These are phyloP conservation scores for Eucalyptus tenuipes DNA, from an alignment of 345 rosid species.

Conservation along the genomic window DNA sequence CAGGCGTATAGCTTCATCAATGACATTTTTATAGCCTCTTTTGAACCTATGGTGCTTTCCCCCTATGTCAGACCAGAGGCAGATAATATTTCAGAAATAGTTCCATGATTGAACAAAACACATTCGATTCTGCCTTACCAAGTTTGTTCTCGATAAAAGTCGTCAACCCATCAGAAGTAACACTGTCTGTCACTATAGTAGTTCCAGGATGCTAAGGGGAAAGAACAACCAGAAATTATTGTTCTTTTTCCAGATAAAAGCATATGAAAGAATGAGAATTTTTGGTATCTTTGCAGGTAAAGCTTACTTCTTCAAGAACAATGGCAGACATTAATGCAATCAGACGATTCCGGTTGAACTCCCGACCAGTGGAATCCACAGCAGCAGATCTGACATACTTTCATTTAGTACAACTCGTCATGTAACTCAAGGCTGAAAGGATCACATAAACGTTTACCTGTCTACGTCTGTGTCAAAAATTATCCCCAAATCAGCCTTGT, in stretches of 20 bases:
- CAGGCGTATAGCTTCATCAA: constrained; percentile 91
- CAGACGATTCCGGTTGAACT: constrained; percentile 84
- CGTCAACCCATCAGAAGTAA: constrained; percentile 93
- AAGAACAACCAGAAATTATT: background rate
- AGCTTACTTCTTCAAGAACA: constrained; percentile 87
- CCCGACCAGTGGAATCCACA: constrained; percentile 85
- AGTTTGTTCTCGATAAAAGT: constrained; percentile 83
- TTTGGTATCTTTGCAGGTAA: background rate
- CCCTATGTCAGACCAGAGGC: constrained; percentile 22
- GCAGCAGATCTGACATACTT: constrained; percentile 77
- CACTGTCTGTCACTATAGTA: constrained; percentile 93
- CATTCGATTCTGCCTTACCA: constrained; percentile 29
- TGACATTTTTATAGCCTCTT: constrained; percentile 96
- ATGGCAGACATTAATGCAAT: constrained; percentile 91
- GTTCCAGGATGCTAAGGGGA: constrained; percentile 83
- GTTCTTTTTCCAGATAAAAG: background rate
- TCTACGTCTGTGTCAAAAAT: constrained; percentile 98
- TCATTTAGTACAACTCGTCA: background rate
- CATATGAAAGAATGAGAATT: background rate
- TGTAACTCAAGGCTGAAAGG: background rate
- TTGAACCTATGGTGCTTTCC: constrained; percentile 96
- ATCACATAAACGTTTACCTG: constrained; percentile 32
- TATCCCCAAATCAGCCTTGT: constrained; percentile 92
- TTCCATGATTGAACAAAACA: background rate
- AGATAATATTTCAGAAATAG: background rate